Percentiles rank a stretch among this genome's conserved stretches.
Evolutionary conservation across 2,329 filamentous ascomycete species (phyloP).

Genomic region (Claviceps arundinis): DNA sequence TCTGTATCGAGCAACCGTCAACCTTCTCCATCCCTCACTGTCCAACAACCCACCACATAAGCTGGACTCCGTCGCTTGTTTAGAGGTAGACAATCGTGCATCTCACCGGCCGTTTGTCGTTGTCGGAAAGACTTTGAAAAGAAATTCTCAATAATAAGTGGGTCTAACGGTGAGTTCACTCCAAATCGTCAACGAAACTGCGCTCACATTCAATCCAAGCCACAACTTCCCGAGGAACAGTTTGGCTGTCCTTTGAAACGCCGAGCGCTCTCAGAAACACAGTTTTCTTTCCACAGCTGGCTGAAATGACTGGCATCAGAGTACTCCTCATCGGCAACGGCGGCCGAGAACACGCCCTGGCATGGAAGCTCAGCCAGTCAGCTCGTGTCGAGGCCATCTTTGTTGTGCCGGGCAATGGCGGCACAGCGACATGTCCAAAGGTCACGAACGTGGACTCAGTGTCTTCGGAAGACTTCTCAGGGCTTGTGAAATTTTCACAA

Average conservation of each 20-base stretch:
- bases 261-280: background rate
- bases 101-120: background rate
- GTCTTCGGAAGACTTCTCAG: constrained; percentile 62
- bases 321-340: constrained; percentile 87
- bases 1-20: background rate
- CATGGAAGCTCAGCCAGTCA: constrained; percentile 86
- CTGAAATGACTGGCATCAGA: constrained; percentile 34
- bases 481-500: constrained; percentile 62
- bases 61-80: background rate
- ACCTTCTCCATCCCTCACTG: background rate
- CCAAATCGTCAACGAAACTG: background rate
- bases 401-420: constrained; percentile 70
- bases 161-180: background rate
- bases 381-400: constrained; percentile 63
- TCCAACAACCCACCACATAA: background rate
- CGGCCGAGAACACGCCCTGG: constrained; percentile 84
- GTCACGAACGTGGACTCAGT: constrained; percentile 58
- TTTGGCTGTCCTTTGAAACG: background rate
- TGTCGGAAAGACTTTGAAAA: background rate
- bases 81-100: background rate
- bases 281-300: background rate
- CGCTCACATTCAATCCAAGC: background rate
- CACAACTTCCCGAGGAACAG: background rate
- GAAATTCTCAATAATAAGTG: background rate
- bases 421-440: constrained; percentile 59